Conservation (phyloP, 768 basidiomycete species). For the Rhizopogon roseolus region DNA sequence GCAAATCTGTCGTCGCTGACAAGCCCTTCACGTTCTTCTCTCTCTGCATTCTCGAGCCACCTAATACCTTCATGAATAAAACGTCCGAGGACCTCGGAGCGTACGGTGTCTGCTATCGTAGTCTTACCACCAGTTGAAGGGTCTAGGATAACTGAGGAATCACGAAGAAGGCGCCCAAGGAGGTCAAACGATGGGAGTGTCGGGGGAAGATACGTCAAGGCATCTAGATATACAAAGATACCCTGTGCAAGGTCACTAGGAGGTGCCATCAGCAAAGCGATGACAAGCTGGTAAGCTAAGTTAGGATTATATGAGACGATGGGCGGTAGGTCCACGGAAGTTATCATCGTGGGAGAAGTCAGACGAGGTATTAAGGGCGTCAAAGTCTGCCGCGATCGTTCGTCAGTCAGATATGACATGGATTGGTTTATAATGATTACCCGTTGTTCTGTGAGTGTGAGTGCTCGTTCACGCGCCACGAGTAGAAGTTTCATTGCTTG, state of each 20-base stretch:
- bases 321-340: conserved; percentile 61
- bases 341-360: conserved; percentile 48
- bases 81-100: conserved; percentile 59
- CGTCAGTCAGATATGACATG: background rate
- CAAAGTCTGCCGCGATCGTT: conserved; percentile 37
- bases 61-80: conserved; percentile 69
- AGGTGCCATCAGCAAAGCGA: conserved; percentile 45
- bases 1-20: conserved; percentile 71
- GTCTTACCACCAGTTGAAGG: conserved; percentile 39
- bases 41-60: conserved; percentile 68
- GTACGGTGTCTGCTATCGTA: conserved; percentile 61
- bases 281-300: conserved; percentile 64
- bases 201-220: conserved; percentile 62
- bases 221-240: conserved; percentile 54
- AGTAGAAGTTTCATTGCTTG: conserved; percentile 67
- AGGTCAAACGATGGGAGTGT: conserved; percentile 72
- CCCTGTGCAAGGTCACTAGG: conserved; percentile 24
- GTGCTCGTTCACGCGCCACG: conserved; percentile 63
- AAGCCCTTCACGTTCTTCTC: conserved; percentile 61
- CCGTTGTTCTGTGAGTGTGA: conserved; percentile 73
- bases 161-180: conserved; percentile 61
- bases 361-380: conserved; percentile 42
- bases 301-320: conserved; percentile 66
- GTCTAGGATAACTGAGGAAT: conserved; percentile 45
- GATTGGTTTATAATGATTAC: conserved; percentile 25